Base-by-base conservation (phyloP, 2,329 filamentous ascomycete genomes). In the Trichophaea hybrida region DNA sequence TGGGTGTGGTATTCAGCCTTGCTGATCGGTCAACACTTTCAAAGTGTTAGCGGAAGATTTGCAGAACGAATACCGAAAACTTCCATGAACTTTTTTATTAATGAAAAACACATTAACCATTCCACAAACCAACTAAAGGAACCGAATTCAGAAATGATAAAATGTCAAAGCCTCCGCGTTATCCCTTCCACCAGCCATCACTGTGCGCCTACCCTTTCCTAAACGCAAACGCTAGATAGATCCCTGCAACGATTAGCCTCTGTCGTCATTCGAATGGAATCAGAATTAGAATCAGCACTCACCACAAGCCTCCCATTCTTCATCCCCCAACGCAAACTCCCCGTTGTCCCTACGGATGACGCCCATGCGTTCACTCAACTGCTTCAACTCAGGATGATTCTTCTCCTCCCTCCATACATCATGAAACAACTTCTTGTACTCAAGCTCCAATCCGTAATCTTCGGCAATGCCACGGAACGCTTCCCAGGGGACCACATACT, bases 401-500 rank as follows among this genome's bases (percentile, higher is more conserved):
- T 91, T 93, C 72, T 97, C 90, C 24, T 88, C 80, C 64, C 88
- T 82, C 88, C 91, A 97, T 34, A 98, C 85, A 66, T 97, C 90
- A 44, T 81, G 75, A 71, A 98, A 98, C 0, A 85, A 80, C 72
- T 91, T 91, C 69, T 94, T 86, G 70, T 96, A 98, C 73, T 95
- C 86, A 68, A 97, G 74, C 72, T 98, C 93, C 5, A 98, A 80
- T 68, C 96, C 96, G 77, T 91, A 98, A 70, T 97, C 90, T 71
- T 96, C 90, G 15, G 93, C 93, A 68, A 65, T 61, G 31, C 60
- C 90, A 74, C 93, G 87, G 75, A 98, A 97, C 0, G 89, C 90
- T 71, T 95, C 90, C 91, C 93, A 98, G 0, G 93, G 93, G 1
- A 98, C 93, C 1, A 98, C 91, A 71, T 95, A 98, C 74, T 98